phyloP scores from a whole-genome alignment of 345 rosid species.

The Chamaenerion angustifolium region DNA sequence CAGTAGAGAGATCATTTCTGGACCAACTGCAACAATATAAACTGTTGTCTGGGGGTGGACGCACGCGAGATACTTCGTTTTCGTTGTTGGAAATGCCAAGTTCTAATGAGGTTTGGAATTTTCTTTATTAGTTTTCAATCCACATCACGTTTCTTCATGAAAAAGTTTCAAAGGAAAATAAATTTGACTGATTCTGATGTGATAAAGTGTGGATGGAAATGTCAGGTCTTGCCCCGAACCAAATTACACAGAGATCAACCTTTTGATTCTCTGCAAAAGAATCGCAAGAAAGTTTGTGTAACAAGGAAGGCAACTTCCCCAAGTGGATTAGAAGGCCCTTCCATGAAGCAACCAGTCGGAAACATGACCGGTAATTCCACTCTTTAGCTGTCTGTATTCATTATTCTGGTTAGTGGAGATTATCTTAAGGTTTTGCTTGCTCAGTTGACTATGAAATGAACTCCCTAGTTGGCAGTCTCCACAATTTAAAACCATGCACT shows the following conservation, averaged over 20 bases:
- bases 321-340: slow-evolving; percentile 11
- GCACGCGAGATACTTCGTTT: slow-evolving; percentile 11
- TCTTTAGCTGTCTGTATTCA: slow-evolving; percentile 3
- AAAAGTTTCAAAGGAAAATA: slow-evolving; percentile 20
- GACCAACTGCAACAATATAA: slow-evolving; percentile 28
- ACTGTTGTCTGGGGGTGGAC: slow-evolving; percentile 1
- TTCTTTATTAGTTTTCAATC: not conserved
- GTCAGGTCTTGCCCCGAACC: slow-evolving; percentile 6
- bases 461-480: no score
- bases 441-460: no score
- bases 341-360: slow-evolving; percentile 11
- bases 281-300: slow-evolving; percentile 9
- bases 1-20: slow-evolving; percentile 57
- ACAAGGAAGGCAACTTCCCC: slow-evolving; percentile 14
- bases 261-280: not conserved
- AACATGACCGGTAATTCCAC: slow-evolving; percentile 30
- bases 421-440: not conserved
- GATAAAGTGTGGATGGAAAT: slow-evolving; percentile 11
- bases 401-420: not conserved
- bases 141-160: slow-evolving; percentile 10
- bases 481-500: no score
- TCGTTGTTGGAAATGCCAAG: slow-evolving; percentile 12
- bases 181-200: slow-evolving; percentile 27
- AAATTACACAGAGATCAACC: slow-evolving; percentile 2
- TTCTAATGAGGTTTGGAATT: slow-evolving; percentile 32